phyloP scores from a whole-genome alignment of 345 rosid genomes.

The Eutrema yunnanense region DNA sequence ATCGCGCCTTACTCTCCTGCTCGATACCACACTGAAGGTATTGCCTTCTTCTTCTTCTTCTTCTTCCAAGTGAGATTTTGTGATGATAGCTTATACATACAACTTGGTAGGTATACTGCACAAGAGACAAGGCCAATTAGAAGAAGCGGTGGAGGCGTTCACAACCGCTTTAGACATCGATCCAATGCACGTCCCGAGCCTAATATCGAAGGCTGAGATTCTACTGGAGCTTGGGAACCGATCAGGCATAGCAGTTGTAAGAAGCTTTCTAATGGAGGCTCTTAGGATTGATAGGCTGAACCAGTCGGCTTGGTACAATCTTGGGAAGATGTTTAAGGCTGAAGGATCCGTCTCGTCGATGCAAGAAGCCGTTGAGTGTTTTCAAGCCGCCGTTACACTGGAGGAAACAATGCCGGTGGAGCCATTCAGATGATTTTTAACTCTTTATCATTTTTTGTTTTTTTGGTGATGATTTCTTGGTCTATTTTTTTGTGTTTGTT shows the following conservation, averaged over 20 bases:
- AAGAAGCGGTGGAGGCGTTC: conserved; percentile 56
- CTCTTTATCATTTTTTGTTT: not conserved
- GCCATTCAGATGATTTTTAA: conserved; percentile 53
- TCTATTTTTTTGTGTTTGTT: not conserved
- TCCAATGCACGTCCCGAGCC: conserved; percentile 57
- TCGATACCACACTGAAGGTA: conserved; percentile 55
- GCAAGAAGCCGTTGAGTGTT: conserved; percentile 58
- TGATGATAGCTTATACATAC: conserved; percentile 1
- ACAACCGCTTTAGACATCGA: conserved; percentile 49
- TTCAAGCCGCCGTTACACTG: conserved; percentile 54
- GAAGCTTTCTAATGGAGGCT: conserved; percentile 70
- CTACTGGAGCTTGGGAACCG: conserved; percentile 35
- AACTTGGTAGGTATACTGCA: conserved; percentile 40
- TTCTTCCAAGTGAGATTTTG: not conserved
- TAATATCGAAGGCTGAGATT: conserved; percentile 56
- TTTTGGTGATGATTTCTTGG: not conserved
- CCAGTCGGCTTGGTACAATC: conserved; percentile 67
- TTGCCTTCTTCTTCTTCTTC: not conserved
- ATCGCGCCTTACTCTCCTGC: conserved; percentile 44
- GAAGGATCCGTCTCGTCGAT: conserved; percentile 41
- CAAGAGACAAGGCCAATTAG: conserved; percentile 44
- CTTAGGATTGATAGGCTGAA: conserved; percentile 53
- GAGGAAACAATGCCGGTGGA: conserved; percentile 69
- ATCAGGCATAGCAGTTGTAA: conserved; percentile 33
- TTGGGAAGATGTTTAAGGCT: conserved; percentile 48